Conservation (phyloP, 805 yeast genomes). For the Spencermartinsiella europaea region DNA sequence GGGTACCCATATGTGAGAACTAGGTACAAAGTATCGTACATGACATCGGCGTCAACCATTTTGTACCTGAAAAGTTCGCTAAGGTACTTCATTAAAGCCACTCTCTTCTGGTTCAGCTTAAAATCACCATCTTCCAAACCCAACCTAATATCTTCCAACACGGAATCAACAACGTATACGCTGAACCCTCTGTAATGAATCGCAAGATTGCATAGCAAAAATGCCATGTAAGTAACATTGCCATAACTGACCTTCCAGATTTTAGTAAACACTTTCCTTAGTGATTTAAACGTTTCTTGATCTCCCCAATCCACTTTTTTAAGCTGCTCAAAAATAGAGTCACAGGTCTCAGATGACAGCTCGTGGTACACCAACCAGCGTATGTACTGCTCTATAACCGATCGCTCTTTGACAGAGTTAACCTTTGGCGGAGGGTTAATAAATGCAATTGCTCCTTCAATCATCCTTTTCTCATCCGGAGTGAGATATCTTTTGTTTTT, state of each 20-base stretch:
- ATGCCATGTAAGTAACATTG: slow-evolving; percentile 46
- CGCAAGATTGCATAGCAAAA: slow-evolving; percentile 37
- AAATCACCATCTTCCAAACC: slow-evolving; percentile 66
- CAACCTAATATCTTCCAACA: slow-evolving; percentile 56
- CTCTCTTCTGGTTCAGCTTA: slow-evolving; percentile 51
- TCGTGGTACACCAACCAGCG: slow-evolving; percentile 49
- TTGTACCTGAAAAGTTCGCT: slow-evolving; percentile 50
- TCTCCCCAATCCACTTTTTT: slow-evolving; percentile 45
- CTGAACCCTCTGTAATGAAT: slow-evolving; percentile 38
- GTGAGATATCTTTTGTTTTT: slow-evolving; percentile 46
- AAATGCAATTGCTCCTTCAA: slow-evolving; percentile 41
- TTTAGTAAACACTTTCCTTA: slow-evolving; percentile 44
- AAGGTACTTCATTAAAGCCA: slow-evolving; percentile 57
- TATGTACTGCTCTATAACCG: slow-evolving; percentile 38
- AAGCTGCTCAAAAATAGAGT: slow-evolving; percentile 36
- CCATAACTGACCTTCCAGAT: slow-evolving; percentile 62
- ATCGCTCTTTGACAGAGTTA: slow-evolving; percentile 20
- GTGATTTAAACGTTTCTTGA: slow-evolving; percentile 31
- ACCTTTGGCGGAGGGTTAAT: slow-evolving; percentile 31
- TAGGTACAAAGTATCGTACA: slow-evolving; percentile 50
- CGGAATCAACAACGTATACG: slow-evolving; percentile 50
- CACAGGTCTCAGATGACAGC: slow-evolving; percentile 36
- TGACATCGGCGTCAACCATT: slow-evolving; percentile 41
- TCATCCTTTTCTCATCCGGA: slow-evolving; percentile 51
- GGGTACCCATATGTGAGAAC: slow-evolving; percentile 64